Conservation (phyloP, 2,329 filamentous ascomycete species). For the Apiospora koreana region DNA sequence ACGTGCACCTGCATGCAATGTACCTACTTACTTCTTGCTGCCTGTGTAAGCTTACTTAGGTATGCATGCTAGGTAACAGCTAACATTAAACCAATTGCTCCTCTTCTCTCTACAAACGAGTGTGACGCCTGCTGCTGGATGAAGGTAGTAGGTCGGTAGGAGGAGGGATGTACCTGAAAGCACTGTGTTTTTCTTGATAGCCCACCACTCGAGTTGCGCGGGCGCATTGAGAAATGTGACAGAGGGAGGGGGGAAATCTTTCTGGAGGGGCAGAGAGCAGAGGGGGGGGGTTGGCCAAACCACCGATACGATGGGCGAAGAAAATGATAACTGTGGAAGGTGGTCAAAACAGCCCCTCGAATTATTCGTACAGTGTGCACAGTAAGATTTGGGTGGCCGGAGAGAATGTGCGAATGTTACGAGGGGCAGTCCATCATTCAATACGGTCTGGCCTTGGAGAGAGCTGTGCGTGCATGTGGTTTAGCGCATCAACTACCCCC, state of each 20-base stretch:
- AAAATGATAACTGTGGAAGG: conserved; percentile 3
- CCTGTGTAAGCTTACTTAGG: not conserved
- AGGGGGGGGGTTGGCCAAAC: not conserved
- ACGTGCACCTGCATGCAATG: not conserved
- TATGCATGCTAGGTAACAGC: not conserved
- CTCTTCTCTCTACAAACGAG: not conserved
- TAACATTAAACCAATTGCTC: not conserved
- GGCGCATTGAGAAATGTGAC: not conserved
- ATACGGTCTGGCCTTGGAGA: conserved; percentile 5
- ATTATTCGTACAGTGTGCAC: conserved; percentile 3
- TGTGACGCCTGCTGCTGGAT: not conserved
- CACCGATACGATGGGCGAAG: not conserved
- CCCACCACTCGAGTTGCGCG: not conserved
- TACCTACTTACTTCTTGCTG: not conserved
- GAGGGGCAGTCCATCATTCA: not conserved
- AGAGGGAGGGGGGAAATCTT: conserved; percentile 5
- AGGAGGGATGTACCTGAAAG: not conserved
- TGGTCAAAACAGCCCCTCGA: not conserved
- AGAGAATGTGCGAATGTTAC: conserved; percentile 6
- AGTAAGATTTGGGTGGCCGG: not conserved
- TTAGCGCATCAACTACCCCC: conserved; percentile 5
- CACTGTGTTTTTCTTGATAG: not conserved
- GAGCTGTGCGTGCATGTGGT: conserved; percentile 9
- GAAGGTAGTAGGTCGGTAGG: not conserved
- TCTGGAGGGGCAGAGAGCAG: conserved; percentile 4